phyloP scores from a whole-genome alignment of 495 filamentous ascomycete genomes.

The Hypoxylon rickii region DNA sequence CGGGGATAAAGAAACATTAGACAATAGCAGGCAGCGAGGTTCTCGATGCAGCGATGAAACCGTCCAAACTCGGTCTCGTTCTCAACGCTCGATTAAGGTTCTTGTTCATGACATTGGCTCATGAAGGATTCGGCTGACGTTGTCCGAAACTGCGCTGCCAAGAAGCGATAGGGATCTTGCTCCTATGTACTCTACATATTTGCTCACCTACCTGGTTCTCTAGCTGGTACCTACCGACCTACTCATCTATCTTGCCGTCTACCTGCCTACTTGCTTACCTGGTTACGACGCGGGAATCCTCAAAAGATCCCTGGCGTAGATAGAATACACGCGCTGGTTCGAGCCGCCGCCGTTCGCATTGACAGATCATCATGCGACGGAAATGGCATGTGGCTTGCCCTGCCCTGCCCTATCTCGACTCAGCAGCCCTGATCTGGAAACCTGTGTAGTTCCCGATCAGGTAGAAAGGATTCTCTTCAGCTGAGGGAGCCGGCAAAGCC shows the following conservation, averaged over 20 bases:
- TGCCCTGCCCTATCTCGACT: background rate
- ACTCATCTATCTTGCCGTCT: too few relatives aligned
- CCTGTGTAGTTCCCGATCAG: constrained; percentile 3
- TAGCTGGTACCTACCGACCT: too few relatives aligned
- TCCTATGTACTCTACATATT: constrained; percentile 4
- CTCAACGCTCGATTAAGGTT: constrained; percentile 4
- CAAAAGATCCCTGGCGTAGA: background rate
- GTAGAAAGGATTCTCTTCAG: constrained; percentile 19
- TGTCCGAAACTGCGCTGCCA: constrained; percentile 2
- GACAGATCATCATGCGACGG: constrained; percentile 11
- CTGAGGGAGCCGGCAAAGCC: constrained; percentile 20
- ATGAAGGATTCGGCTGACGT: constrained; percentile 20
- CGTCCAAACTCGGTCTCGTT: background rate
- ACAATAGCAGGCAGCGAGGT: background rate
- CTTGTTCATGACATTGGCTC: constrained; percentile 3
- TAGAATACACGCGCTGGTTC: background rate
- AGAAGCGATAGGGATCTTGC: background rate
- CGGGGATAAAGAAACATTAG: background rate
- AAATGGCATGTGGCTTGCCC: constrained; percentile 23
- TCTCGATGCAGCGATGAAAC: constrained; percentile 3
- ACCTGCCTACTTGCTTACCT: background rate
- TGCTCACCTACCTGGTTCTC: too few relatives aligned
- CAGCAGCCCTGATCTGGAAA: constrained; percentile 11
- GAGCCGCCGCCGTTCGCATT: constrained; percentile 1
- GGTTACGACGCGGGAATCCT: background rate